These are phyloP conservation scores for Babesia ovata DNA, from an alignment of 169 alveolate species.

Conservation along the genomic window DNA sequence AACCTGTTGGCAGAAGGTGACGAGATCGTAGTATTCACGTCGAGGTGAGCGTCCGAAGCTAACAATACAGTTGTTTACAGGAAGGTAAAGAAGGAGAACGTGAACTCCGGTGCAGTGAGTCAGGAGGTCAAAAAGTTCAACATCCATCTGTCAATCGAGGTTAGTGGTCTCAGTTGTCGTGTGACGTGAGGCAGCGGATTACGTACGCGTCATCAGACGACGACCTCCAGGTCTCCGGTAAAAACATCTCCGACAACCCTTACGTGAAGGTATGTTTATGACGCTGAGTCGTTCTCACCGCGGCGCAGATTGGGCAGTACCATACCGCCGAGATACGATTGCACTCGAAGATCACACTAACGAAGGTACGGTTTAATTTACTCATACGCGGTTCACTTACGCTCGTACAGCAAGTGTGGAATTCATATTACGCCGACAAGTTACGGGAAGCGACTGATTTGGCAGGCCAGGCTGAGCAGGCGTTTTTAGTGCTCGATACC, in stretches of 20 bases:
- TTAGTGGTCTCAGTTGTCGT: not conserved
- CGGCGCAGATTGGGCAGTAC: conserved; percentile 72
- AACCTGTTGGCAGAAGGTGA: conserved; percentile 69
- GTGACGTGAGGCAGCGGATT: conserved; percentile 28
- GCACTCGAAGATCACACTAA: conserved; percentile 68
- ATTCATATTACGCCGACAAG: conserved; percentile 39
- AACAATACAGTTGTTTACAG: not conserved
- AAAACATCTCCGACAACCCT: conserved; percentile 64
- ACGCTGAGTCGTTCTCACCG: not conserved
- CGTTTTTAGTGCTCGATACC: conserved; percentile 49
- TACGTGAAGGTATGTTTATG: conserved; percentile 40
- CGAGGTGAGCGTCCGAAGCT: conserved; percentile 23
- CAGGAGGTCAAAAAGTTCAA: conserved; percentile 66
- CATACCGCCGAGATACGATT: conserved; percentile 74
- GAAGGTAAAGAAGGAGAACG: conserved; percentile 53
- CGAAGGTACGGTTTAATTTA: conserved; percentile 56
- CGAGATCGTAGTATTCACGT: conserved; percentile 65
- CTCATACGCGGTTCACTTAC: not conserved
- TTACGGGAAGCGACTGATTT: conserved; percentile 27
- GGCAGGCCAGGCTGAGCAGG: conserved; percentile 49
- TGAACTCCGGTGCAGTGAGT: conserved; percentile 26
- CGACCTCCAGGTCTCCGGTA: conserved; percentile 72
- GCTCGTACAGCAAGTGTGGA: conserved; percentile 55
- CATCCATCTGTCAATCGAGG: conserved; percentile 56
- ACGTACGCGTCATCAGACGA: conserved; percentile 71